Evolutionary conservation across 2,329 filamentous ascomycete species (phyloP), one percentile per base, ranked within the genome.

Genomic region (Pseudonectria foliicola): DNA sequence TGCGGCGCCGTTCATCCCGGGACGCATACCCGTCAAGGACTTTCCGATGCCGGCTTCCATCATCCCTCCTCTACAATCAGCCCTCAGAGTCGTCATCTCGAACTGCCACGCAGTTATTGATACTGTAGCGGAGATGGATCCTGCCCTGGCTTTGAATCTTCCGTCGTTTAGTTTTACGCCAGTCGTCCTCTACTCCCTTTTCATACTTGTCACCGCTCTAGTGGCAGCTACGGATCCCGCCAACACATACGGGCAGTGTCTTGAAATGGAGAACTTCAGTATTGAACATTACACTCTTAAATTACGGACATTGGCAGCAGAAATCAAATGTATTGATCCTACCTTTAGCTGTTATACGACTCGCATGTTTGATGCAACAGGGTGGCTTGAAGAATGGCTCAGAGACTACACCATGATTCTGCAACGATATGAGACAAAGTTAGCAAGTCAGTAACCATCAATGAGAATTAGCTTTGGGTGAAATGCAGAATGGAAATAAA

Each of bases 1-100:
- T 26, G 37, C 37, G 12, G 38, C 37, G 21, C 44, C 44, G 2
- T 46, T 38, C 25, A 40, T 46, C 13, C 40, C 41, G 3, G 38
- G 31, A 4, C 35, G 37, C 27, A 40, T 46, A 32, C 29, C 37
- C 18, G 32, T 42, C 10, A 35, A 31, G 11, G 41, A 46, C 31
- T 42, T 46, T 31, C 25, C 32, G 5, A 34, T 6, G 13, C 32
- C 32, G 3, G 14, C 10, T 14, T 28, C 28, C n/a, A 13, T 28
- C 16, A 34, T 24, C 11, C 32, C 25, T 10, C 14, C 13, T 18
- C 25, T 34, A 2, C 3, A 21, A 10, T 4, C 6, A 4, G 25
- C 25, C 4, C 25, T 34, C 15, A 11, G 11, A 12, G 14, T 5
- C 14, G 7, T 34, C 10, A 14, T 34, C 12, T 11, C 28, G 8